A percentile compares a stretch with the other conserved stretches of the same genome.
Conservation (phyloP, 2,329 filamentous ascomycete genomes). For the Pseudogymnoascus sp. region DNA sequence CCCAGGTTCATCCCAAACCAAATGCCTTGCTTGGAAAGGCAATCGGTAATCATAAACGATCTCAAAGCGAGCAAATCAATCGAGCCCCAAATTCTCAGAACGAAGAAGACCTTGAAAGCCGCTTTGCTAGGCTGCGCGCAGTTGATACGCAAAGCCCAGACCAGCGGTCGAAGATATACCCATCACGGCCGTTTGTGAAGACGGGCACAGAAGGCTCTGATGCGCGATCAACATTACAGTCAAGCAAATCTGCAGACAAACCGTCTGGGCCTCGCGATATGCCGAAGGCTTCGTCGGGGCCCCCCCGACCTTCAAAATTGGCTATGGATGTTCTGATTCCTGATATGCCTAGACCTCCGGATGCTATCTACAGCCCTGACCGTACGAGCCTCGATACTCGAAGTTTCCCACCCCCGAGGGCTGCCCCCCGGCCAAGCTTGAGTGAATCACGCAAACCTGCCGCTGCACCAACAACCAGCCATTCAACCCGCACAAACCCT, state of each 20-base stretch:
- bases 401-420: neutral
- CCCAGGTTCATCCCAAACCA: slow-evolving; percentile 58
- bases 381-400: slow-evolving; percentile 13
- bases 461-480: neutral
- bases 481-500: neutral
- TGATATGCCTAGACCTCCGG: slow-evolving; percentile 28
- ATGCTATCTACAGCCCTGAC: slow-evolving; percentile 30
- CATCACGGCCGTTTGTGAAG: neutral
- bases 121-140: slow-evolving; percentile 46
- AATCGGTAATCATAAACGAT: slow-evolving; percentile 32
- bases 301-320: slow-evolving; percentile 16
- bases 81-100: slow-evolving; percentile 26
- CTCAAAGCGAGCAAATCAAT: slow-evolving; percentile 17
- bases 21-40: slow-evolving; percentile 57
- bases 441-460: neutral
- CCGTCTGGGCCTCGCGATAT: slow-evolving; percentile 25
- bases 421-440: neutral
- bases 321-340: slow-evolving; percentile 23
- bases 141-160: neutral
- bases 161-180: neutral
- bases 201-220: neutral
- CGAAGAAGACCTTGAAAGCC: slow-evolving; percentile 49
- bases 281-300: slow-evolving; percentile 21
- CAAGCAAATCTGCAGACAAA: neutral
- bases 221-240: neutral